Conservation (phyloP, 148 eudicot genomes). For the Pharnaceum exiguum region DNA sequence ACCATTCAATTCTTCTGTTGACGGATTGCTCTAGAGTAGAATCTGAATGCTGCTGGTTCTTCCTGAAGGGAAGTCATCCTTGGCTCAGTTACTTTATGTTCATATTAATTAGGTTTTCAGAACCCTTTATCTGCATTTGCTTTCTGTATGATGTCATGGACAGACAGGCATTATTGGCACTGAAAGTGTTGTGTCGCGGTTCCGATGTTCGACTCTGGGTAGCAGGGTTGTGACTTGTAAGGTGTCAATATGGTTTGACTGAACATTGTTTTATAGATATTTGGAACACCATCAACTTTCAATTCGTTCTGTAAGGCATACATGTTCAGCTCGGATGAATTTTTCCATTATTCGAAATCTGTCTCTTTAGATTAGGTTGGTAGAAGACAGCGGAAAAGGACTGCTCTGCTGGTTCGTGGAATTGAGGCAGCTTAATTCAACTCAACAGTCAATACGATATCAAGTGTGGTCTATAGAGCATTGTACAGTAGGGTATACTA, state of each 20-base stretch:
- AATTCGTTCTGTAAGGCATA: too few relatives aligned
- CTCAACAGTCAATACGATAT: too few relatives aligned
- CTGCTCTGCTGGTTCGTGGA: too few relatives aligned
- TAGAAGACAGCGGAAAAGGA: too few relatives aligned
- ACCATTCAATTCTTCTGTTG: background rate
- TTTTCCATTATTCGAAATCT: too few relatives aligned
- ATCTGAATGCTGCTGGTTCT: background rate
- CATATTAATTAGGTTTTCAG: background rate
- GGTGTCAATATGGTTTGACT: background rate
- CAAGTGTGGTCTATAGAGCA: too few relatives aligned
- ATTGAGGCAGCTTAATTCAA: too few relatives aligned
- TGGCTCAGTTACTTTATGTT: slow-evolving; percentile 11
- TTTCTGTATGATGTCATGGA: background rate
- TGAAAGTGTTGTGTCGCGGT: background rate
- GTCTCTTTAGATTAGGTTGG: too few relatives aligned
- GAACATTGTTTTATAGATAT: background rate
- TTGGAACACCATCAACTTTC: too few relatives aligned
- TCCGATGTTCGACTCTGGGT: background rate
- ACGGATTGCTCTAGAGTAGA: background rate
- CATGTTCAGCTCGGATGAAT: too few relatives aligned
- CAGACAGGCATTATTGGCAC: background rate
- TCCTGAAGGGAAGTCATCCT: slow-evolving; percentile 13
- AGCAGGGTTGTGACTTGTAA: slow-evolving; percentile 3
- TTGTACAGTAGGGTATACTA: too few relatives aligned
- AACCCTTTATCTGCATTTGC: background rate